A percentile compares a stretch with the other conserved stretches of the same genome.
phyloP scores from a whole-genome alignment of 495 filamentous ascomycete species.

The Neurospora sp. region DNA sequence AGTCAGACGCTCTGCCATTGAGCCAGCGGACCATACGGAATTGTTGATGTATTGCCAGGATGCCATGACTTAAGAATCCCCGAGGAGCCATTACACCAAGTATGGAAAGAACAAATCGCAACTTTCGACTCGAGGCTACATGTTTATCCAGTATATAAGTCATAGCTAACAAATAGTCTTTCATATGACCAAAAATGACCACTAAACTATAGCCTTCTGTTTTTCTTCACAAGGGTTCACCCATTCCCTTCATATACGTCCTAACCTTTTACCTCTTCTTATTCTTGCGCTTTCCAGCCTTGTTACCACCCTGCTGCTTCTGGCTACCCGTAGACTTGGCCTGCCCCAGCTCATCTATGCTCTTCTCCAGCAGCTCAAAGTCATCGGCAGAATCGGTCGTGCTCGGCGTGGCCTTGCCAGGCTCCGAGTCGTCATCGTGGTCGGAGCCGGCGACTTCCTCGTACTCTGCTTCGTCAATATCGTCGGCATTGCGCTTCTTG shows the following conservation, averaged over 20 bases:
- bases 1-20: neutral
- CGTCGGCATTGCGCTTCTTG: slow-evolving; percentile 24
- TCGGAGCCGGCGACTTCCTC: slow-evolving; percentile 21
- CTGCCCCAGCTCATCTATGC: slow-evolving; percentile 31
- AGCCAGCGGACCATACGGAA: neutral
- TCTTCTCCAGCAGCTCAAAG: slow-evolving; percentile 47
- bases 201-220: neutral
- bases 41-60: neutral
- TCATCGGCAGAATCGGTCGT: slow-evolving; percentile 42
- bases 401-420: slow-evolving; percentile 29
- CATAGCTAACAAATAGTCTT: neutral
- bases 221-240: neutral
- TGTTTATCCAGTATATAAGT: too few relatives aligned
- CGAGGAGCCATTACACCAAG: too few relatives aligned
- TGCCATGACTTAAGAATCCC: neutral
- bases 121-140: neutral
- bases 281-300: slow-evolving; percentile 34
- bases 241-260: too few relatives aligned
- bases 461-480: slow-evolving; percentile 17
- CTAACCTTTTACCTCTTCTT: slow-evolving; percentile 32
- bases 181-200: neutral
- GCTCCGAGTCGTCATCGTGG: slow-evolving; percentile 26
- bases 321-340: slow-evolving; percentile 30
- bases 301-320: slow-evolving; percentile 25
- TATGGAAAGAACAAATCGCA: neutral